Evolutionary conservation across 345 rosid species (phyloP).

Genomic region (Cardamine resedifolia): DNA sequence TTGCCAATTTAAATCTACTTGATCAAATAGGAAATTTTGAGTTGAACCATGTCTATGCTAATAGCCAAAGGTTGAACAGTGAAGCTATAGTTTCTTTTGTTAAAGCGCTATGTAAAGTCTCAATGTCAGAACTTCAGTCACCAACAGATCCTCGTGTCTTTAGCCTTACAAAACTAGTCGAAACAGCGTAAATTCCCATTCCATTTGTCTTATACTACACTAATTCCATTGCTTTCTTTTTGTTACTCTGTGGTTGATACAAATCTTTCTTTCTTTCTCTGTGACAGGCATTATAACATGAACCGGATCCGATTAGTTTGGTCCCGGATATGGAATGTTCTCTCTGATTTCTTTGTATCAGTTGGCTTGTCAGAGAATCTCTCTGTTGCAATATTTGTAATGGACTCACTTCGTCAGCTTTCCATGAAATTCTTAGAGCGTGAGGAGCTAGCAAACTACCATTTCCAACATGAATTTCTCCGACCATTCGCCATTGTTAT

Average conservation of each 20-base stretch:
- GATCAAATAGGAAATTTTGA: slow-evolving; percentile 94
- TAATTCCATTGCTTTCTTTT: background rate
- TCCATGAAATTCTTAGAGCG: slow-evolving; percentile 97
- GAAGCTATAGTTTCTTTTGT: slow-evolving; percentile 96
- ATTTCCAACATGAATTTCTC: slow-evolving; percentile 94
- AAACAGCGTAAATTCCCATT: slow-evolving; percentile 65
- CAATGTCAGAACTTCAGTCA: slow-evolving; percentile 93
- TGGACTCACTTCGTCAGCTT: slow-evolving; percentile 98
- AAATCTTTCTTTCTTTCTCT: slow-evolving; percentile 12
- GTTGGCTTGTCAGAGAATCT: slow-evolving; percentile 96
- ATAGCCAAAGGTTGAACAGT: slow-evolving; percentile 91
- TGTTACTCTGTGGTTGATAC: background rate
- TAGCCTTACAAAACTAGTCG: slow-evolving; percentile 93
- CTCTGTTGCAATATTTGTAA: slow-evolving; percentile 93
- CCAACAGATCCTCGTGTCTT: slow-evolving; percentile 98
- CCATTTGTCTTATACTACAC: background rate
- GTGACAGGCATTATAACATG: slow-evolving; percentile 97
- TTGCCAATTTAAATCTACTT: slow-evolving; percentile 85
- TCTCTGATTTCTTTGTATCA: slow-evolving; percentile 89
- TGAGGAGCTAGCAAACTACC: slow-evolving; percentile 94
- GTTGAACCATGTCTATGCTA: slow-evolving; percentile 94
- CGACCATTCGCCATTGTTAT: slow-evolving; percentile 89
- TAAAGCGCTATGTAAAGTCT: slow-evolving; percentile 88
- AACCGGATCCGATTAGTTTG: slow-evolving; percentile 92
- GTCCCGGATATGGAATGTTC: slow-evolving; percentile 97